These are phyloP conservation scores for Pseudoscleropodium purum DNA, from an alignment of 225 moss, liverwort and hornwort genomes.

Conservation along the genomic window DNA sequence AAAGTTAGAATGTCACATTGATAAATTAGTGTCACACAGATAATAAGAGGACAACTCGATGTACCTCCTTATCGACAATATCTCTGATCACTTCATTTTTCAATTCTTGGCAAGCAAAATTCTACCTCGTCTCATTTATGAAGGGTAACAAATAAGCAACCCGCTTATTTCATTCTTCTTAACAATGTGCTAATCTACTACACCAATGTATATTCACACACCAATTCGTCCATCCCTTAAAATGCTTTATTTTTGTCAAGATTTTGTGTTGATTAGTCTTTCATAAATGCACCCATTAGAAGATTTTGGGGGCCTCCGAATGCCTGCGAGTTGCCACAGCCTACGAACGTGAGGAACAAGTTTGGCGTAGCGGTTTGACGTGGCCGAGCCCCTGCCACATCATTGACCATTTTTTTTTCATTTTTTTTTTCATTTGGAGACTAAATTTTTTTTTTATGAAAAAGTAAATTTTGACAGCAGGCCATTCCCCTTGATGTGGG, in stretches of 20 bases:
- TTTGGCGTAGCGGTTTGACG: too few relatives aligned
- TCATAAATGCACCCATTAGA: not conserved
- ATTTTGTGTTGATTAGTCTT: not conserved
- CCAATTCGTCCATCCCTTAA: not conserved
- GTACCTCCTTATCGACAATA: fast-evolving
- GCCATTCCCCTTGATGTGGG: too few relatives aligned
- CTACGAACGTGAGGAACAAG: too few relatives aligned
- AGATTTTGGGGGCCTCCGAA: too few relatives aligned
- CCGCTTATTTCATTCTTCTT: not conserved
- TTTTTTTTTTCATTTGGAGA: too few relatives aligned
- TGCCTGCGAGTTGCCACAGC: too few relatives aligned
- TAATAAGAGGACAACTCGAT: not conserved
- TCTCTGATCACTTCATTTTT: too few relatives aligned
- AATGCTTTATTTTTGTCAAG: not conserved
- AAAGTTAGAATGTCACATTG: not conserved
- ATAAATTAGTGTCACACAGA: not conserved
- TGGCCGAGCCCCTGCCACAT: too few relatives aligned
- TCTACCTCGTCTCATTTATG: not conserved
- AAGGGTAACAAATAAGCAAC: not conserved
- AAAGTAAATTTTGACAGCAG: too few relatives aligned
- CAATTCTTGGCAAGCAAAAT: fast-evolving
- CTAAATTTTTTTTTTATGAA: too few relatives aligned
- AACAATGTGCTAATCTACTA: not conserved
- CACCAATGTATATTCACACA: not conserved
- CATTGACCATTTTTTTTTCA: too few relatives aligned